A percentile compares a stretch with the other conserved stretches of the same genome.
These are phyloP conservation scores for Fusarium napiforme DNA, from an alignment of 2,329 filamentous ascomycete genomes.

Conservation along the genomic window DNA sequence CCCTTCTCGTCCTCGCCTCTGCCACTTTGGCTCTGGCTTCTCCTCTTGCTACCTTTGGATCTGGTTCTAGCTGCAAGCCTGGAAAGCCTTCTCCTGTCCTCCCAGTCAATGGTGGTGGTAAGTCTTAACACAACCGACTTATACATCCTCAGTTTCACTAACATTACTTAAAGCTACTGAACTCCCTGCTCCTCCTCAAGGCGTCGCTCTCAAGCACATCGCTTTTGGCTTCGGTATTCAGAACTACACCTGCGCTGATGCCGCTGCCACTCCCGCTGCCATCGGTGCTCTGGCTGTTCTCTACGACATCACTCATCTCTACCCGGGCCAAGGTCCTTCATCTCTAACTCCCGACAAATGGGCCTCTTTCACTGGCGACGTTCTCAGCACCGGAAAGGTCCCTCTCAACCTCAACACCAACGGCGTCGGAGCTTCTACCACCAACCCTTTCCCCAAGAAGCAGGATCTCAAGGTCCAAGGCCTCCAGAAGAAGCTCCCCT, in stretches of 20 bases:
- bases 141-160: slow-evolving; percentile 23
- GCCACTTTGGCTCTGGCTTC: slow-evolving; percentile 49
- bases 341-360: slow-evolving; percentile 56
- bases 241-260: slow-evolving; percentile 71
- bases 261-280: slow-evolving; percentile 51
- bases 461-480: slow-evolving; percentile 54
- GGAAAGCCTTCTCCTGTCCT: slow-evolving; percentile 45
- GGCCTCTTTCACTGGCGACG: slow-evolving; percentile 52
- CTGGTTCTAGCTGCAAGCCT: slow-evolving; percentile 32
- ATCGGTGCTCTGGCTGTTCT: slow-evolving; percentile 69
- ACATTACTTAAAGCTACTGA: slow-evolving; percentile 50
- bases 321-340: slow-evolving; percentile 55
- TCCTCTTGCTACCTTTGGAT: slow-evolving; percentile 35
- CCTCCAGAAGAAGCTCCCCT: slow-evolving; percentile 48
- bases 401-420: slow-evolving; percentile 60
- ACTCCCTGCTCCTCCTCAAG: slow-evolving; percentile 55
- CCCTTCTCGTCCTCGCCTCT: slow-evolving; percentile 49
- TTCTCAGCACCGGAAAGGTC: slow-evolving; percentile 55
- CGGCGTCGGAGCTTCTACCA: slow-evolving; percentile 54
- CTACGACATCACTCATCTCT: slow-evolving; percentile 66
- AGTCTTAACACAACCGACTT: slow-evolving; percentile 31
- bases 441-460: slow-evolving; percentile 57
- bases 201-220: slow-evolving; percentile 62
- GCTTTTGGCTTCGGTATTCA: slow-evolving; percentile 73
- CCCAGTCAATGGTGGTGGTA: slow-evolving; percentile 54